Base-by-base conservation (phyloP, 2,329 filamentous ascomycete species). In the Cytospora schulzeri region DNA sequence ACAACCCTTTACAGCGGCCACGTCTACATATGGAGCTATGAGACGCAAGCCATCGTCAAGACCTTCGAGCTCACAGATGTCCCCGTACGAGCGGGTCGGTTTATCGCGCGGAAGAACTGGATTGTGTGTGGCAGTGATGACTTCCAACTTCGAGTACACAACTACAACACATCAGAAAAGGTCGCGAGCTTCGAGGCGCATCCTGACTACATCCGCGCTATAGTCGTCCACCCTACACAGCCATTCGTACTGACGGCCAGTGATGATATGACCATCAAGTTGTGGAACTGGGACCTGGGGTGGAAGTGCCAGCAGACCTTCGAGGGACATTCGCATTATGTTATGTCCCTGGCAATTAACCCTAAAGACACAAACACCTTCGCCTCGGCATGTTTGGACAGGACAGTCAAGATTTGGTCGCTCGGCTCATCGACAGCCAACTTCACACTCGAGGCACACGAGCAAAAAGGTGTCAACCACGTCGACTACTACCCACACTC, bases 161-260 rank as follows among this genome's bases (percentile, higher is more conserved):
- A 99, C 82, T 99, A 98, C 85, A 98, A 99, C 81, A 99, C 95
- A 61, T 96, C 92, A 66, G 95, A 99, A 80, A 98, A 97, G 86
- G 95, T 98, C 73, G 94, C 93, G 61, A 91, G 91, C 19, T 98
- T 97, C 78, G 94, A 98, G 81, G 94, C 93, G 59, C 95, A 99
- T 76, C 95, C 95, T 67, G 95, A 99, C 79, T 99, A 99, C 75
- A 98, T 99, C 76, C 91, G 95, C 72, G 93, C 95, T 58, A 97
- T 99, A 71, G 92, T 90, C 68, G 92, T 99, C 45, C 95, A 99
- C 77, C 95, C 95, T 8, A 93, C 93, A 53, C 93, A 97, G 75
- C 93, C 95, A 1, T 98, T 97, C 73, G 92, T 98, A 60, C 84
- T 99, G 66, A 99, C 95, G 62, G 95, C 95, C 69, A 95, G 91